A percentile compares a stretch with the other conserved stretches of the same genome.
These are phyloP conservation scores for Phytopythium cucurbitacearum DNA, from an alignment of 352 stramenopile genomes.

Conservation along the genomic window DNA sequence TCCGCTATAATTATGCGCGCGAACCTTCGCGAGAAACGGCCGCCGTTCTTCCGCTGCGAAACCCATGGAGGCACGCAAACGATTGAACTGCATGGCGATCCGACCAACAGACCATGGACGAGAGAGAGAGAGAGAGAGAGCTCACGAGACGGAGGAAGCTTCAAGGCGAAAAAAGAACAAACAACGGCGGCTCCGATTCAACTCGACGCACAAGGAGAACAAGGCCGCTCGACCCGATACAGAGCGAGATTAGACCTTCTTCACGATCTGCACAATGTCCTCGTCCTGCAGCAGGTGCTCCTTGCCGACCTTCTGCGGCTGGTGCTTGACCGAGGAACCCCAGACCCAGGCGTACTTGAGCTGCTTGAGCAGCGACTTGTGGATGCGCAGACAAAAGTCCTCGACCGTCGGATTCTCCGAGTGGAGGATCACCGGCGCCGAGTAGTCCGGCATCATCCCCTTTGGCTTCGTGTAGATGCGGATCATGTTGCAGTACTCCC, in stretches of 20 bases:
- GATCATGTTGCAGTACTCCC: conserved; percentile 98
- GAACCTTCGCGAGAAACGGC: too few relatives aligned
- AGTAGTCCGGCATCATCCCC: conserved; percentile 94
- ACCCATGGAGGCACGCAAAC: too few relatives aligned
- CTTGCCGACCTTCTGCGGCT: conserved; percentile 98
- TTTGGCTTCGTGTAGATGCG: conserved; percentile 98
- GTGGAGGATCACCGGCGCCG: conserved; percentile 97
- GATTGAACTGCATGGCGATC: too few relatives aligned
- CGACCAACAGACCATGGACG: too few relatives aligned
- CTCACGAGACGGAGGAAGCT: too few relatives aligned
- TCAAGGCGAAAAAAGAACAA: too few relatives aligned
- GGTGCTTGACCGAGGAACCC: conserved; percentile 96
- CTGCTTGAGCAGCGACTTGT: conserved; percentile 86
- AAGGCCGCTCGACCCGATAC: too few relatives aligned
- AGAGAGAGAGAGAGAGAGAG: too few relatives aligned
- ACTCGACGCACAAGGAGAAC: too few relatives aligned
- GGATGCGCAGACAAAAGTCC: conserved; percentile 94
- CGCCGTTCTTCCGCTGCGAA: too few relatives aligned
- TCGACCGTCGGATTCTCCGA: conserved; percentile 94
- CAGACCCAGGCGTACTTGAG: conserved; percentile 98
- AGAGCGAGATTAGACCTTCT: conserved; percentile 74
- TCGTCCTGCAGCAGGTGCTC: conserved; percentile 97
- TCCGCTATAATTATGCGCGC: too few relatives aligned
- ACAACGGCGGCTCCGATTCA: too few relatives aligned
- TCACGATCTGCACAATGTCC: conserved; percentile 99